These are phyloP conservation scores for Ochetophila trinervis DNA, from an alignment of 306 rosid genomes.

Conservation along the genomic window DNA sequence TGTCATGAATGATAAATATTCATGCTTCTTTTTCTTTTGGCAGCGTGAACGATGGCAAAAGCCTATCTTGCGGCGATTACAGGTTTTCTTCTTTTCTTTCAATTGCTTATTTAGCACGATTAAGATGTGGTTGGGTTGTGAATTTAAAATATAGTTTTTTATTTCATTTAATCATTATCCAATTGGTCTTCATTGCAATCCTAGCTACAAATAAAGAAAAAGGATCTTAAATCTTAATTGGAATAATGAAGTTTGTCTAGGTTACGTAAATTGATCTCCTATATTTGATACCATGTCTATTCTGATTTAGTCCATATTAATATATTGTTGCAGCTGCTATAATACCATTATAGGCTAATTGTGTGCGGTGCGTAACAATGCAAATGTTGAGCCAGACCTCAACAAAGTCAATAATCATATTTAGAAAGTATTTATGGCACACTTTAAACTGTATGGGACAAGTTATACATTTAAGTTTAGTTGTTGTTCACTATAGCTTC, in stretches of 20 bases:
- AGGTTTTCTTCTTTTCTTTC: slow-evolving; percentile 28
- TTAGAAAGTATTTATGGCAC: too few relatives aligned
- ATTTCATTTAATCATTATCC: neutral
- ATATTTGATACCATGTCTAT: neutral
- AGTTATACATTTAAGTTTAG: too few relatives aligned
- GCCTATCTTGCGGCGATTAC: slow-evolving; percentile 54
- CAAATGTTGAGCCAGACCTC: too few relatives aligned
- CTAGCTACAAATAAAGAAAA: too few relatives aligned
- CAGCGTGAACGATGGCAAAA: slow-evolving; percentile 68
- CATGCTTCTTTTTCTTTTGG: slow-evolving; percentile 3
- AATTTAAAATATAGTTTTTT: neutral
- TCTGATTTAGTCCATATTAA: neutral
- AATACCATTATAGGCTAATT: too few relatives aligned
- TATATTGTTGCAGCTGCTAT: too few relatives aligned
- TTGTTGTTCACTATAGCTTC: too few relatives aligned
- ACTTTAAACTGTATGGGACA: too few relatives aligned
- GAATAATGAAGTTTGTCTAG: neutral
- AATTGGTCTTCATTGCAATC: neutral
- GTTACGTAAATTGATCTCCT: neutral
- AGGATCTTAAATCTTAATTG: neutral
- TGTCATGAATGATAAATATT: neutral
- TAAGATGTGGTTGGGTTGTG: neutral
- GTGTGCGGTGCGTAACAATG: too few relatives aligned
- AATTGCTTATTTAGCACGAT: neutral
- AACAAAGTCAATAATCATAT: too few relatives aligned